These are phyloP conservation scores for Helianthus tuberosus DNA, from an alignment of 129 eudicot genomes.

Conservation along the genomic window DNA sequence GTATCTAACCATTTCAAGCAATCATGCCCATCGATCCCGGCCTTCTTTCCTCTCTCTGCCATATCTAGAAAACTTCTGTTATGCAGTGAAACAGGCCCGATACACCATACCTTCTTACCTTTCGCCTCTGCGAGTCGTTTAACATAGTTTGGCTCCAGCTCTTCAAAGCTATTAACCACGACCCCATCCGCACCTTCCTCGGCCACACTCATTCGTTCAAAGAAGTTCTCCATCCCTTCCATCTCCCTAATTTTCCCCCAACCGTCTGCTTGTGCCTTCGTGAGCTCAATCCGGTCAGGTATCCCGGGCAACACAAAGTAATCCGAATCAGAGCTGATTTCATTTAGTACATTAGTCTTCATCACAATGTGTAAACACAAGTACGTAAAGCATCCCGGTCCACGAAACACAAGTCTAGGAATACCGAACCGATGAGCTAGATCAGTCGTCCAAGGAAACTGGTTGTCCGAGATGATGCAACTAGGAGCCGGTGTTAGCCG, in stretches of 20 bases:
- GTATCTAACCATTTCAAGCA: constrained; percentile 53
- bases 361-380: constrained; percentile 34
- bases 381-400: constrained; percentile 57
- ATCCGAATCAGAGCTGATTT: constrained; percentile 33
- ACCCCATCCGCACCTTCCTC: constrained; percentile 45
- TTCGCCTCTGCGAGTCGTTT: constrained; percentile 33
- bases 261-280: constrained; percentile 32
- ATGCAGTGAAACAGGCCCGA: constrained; percentile 70
- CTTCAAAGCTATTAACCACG: constrained; percentile 62
- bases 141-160: constrained; percentile 55
- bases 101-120: constrained; percentile 52
- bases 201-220: constrained; percentile 27
- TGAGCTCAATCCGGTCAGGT: constrained; percentile 35
- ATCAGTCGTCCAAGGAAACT: constrained; percentile 55
- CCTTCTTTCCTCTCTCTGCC: constrained; percentile 55
- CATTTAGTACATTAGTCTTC: constrained; percentile 9
- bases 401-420: constrained; percentile 62
- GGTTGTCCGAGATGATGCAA: constrained; percentile 62
- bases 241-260: constrained; percentile 29
- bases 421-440: constrained; percentile 42
- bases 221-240: constrained; percentile 30
- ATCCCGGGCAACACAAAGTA: constrained; percentile 35
- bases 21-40: constrained; percentile 42
- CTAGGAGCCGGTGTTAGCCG: constrained; percentile 41
- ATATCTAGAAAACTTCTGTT: constrained; percentile 43